Evolutionary conservation across 2,329 filamentous ascomycete species (phyloP).

Genomic region (Didymella segeticola): DNA sequence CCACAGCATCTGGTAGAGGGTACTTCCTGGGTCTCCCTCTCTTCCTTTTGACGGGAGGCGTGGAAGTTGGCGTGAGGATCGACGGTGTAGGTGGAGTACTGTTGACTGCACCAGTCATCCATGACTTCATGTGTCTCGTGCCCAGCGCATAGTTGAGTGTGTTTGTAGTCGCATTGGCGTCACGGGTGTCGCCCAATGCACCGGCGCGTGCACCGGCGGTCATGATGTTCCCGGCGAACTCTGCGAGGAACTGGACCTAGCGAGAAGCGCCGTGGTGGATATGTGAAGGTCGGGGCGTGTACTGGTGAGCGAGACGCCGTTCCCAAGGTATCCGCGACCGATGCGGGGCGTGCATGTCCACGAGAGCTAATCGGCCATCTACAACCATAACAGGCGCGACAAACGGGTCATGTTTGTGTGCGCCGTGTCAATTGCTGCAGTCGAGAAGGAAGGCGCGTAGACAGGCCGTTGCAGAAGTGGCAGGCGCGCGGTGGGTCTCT

Average conservation of each 20-base stretch:
- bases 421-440: neutral
- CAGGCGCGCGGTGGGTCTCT: neutral
- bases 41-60: slow-evolving; percentile 1
- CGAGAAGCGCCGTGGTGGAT: slow-evolving; percentile 1
- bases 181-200: slow-evolving; percentile 7
- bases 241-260: neutral
- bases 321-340: slow-evolving; percentile 12
- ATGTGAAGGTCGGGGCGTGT: neutral
- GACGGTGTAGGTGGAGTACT: neutral
- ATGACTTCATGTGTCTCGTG: slow-evolving; percentile 39
- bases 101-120: slow-evolving; percentile 31
- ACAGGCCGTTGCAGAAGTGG: neutral
- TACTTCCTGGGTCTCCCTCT: slow-evolving; percentile 22
- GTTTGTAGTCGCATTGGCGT: slow-evolving; percentile 20
- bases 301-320: slow-evolving; percentile 8
- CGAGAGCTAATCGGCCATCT: neutral
- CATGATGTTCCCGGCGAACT: too few relatives aligned
- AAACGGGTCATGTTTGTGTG: neutral
- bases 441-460: neutral
- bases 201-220: neutral
- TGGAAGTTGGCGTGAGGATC: neutral
- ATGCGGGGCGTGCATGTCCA: slow-evolving; percentile 29
- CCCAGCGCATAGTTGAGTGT: slow-evolving; percentile 41
- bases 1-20: slow-evolving; percentile 4
- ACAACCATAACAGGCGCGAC: neutral